Evolutionary conservation across 106 monocot species (phyloP).

Genomic region (Dendrobium catenatum): DNA sequence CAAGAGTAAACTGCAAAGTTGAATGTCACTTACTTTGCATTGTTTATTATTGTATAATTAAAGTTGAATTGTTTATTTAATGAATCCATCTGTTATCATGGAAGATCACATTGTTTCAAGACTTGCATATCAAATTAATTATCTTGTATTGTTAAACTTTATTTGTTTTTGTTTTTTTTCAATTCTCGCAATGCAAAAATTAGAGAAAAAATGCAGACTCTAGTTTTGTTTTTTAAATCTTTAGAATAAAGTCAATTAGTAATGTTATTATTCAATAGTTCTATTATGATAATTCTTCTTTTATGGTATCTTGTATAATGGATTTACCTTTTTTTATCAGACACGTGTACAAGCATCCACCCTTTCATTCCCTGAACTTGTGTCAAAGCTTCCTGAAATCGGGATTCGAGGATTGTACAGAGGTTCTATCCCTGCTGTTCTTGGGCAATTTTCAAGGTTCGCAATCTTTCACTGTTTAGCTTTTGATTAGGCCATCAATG

Average conservation of each 20-base stretch:
- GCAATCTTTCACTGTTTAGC: conserved; percentile 4
- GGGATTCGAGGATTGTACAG: conserved; percentile 84
- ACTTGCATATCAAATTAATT: not conserved
- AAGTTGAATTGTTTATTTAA: not conserved
- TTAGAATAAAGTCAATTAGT: not conserved
- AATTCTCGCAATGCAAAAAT: not conserved
- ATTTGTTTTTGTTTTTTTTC: not conserved
- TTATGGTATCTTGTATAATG: conserved; percentile 2
- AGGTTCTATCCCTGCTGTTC: conserved; percentile 90
- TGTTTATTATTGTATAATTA: not conserved
- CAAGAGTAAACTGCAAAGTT: not conserved
- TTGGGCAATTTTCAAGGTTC: conserved; percentile 97
- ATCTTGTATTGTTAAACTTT: not conserved
- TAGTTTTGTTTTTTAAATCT: not conserved
- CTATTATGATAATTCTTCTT: not conserved
- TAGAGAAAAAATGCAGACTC: not conserved
- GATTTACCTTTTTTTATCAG: conserved; percentile 27
- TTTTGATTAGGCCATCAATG: not conserved
- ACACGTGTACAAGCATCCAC: conserved; percentile 98
- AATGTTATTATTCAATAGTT: not conserved
- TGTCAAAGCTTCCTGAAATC: conserved; percentile 86
- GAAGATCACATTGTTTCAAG: not conserved
- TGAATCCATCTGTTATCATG: not conserved
- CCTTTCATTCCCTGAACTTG: conserved; percentile 89
- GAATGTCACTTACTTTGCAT: not conserved